Evolutionary conservation across 371 early-diverging fungal genomes (phyloP), one percentile per base, ranked within the genome.

Genomic region (Saksenaea vasiformis): DNA sequence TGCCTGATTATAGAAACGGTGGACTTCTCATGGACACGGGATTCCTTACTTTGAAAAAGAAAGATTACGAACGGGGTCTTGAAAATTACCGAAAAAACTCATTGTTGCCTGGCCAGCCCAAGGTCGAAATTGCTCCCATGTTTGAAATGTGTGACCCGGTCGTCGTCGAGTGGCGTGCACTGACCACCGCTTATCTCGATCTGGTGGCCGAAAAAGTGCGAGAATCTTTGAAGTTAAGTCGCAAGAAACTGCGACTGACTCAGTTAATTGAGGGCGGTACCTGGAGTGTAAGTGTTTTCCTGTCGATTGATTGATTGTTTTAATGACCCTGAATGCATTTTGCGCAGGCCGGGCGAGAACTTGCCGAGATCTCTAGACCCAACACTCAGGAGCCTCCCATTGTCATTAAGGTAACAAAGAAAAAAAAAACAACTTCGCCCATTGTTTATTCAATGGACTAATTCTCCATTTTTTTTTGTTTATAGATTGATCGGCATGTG

Each of bases 1-100:
- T 96, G 36, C 90, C 97, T 8, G 96, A 97, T 73, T 96, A 96
- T 75, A 84, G 95, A 57, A 96, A 96, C 73, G 97, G 92, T 58
- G 83, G 83, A 7, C 67, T 83, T 15, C 62, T 83, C 41, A 75
- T 83, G 35, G 83, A 83, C 54, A 74, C 73, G 9, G 83, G 83
- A 0, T 78, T 83, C 35, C 56, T 83, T 27, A 75, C 71, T 0
- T 58, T 83, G 22, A 83, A 79, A 44, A 69, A 69, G 28, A 54
- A 44, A 11, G 80, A 79, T 60, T 66, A 73, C 27, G 79, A 83
- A 54, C 80, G 80, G 55, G 83, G 83, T 8, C 67, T 83, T 5
- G 60, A 68, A 13, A 78, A 82, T 43, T 82, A 79, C 54, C 78
- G 74, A 34, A 65, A 68, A 27, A 79, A 82, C 56, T 72, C 83